Evolutionary conservation across 768 basidiomycete species (phyloP), one percentile per base, ranked within the genome.

Genomic region (Chalciporus piperatus): DNA sequence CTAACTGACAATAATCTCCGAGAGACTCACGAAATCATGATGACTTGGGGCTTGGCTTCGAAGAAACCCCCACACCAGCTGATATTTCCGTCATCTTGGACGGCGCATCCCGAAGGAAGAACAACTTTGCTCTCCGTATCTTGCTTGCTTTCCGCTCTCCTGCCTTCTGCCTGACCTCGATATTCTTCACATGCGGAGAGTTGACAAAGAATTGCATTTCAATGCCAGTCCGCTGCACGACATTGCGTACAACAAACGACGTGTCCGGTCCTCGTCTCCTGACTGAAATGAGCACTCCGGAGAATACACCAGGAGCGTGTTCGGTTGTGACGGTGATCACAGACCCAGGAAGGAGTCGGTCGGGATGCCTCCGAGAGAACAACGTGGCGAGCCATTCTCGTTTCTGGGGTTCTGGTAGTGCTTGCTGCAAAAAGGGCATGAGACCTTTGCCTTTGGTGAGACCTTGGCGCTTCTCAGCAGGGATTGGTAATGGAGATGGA

Each of bases 151-250:
- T 70, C 30, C 69, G 65, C n/a, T 59, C 62, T 17, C 71, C 70
- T 50, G 87, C 84, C 58, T 72, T 74, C 70, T 82, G 79, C 52
- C 94, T 72, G 53, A 98, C 74, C 70, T 85, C 84, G 70, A 98
- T 87, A 49, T 88, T 84, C 76, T 90, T 92, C 70, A 98, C 62
- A 64, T 91, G 81, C 25, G 96, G 95, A 46, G 88, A 90, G 63
- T 82, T 84, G 57, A 85, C 83, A 67, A 87, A 93, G 73, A 92
- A 89, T 63, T 87, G 87, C 87, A 92, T 87, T 76, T 98, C 96
- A 35, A 97, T 87, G 12, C 94, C 95, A 12, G 88, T 92, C 56
- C 92, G 80, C 61, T 92, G 88, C 47, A 98, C 80, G 58, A 97
- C 82, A 71, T 98, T 98, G 57, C 96, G 81, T 46, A 98, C 72